Conservation (phyloP, 306 rosid species). For the Rubus parviflorus region DNA sequence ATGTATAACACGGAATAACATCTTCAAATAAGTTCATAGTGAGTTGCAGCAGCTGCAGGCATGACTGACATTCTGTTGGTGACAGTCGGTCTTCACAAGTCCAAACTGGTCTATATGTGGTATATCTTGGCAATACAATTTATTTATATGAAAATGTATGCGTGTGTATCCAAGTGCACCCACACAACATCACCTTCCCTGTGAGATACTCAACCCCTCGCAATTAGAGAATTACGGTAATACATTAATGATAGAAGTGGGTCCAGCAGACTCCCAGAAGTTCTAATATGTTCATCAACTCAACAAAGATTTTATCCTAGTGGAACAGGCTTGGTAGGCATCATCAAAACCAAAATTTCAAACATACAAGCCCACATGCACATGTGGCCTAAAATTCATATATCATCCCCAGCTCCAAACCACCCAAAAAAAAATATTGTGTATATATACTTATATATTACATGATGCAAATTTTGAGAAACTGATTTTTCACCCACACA, state of each 20-base stretch:
- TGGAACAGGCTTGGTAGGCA: neutral
- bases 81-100: neutral
- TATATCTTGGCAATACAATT: neutral
- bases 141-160: neutral
- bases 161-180: neutral
- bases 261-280: neutral
- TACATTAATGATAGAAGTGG: neutral
- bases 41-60: constrained; percentile 3
- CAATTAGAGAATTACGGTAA: neutral
- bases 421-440: neutral
- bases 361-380: neutral
- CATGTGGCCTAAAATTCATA: neutral
- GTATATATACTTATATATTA: neutral
- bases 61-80: neutral
- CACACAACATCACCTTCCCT: neutral
- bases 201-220: neutral
- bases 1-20: neutral
- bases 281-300: neutral
- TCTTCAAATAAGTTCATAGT: neutral
- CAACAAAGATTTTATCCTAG: neutral
- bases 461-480: neutral
- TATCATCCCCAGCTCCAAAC: neutral
- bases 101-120: neutral
- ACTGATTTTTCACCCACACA: neutral
- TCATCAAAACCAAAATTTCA: neutral